A percentile compares a stretch with the other conserved stretches of the same genome.
Evolutionary conservation across 768 basidiomycete genomes (phyloP).

Genomic region (Cystofilobasidium capitatum): DNA sequence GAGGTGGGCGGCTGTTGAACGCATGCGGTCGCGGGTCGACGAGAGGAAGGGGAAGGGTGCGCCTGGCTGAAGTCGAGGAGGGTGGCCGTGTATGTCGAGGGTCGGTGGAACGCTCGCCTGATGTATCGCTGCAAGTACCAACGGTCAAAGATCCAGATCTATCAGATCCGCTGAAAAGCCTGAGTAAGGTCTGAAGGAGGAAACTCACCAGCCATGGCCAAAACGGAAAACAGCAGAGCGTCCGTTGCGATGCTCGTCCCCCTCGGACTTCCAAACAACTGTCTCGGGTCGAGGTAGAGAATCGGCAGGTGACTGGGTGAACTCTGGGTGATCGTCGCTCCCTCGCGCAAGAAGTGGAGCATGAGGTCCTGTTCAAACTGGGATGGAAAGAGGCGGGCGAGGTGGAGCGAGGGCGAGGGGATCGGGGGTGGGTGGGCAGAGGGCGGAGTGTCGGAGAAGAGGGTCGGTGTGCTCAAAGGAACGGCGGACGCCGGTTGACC

Average conservation of each 20-base stretch:
- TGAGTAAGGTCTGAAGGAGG: background rate
- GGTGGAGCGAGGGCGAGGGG: no score
- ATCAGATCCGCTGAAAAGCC: background rate
- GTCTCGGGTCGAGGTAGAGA: constrained; percentile 1
- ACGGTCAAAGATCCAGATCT: no score
- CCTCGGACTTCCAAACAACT: background rate
- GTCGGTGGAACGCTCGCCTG: no score
- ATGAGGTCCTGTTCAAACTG: background rate
- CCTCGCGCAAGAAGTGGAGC: background rate
- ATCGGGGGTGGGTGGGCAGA: no score
- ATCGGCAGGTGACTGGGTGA: constrained; percentile 1
- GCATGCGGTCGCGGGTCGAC: background rate
- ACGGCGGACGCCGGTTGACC: background rate
- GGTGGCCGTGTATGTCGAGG: no score
- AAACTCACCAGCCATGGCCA: constrained; percentile 2
- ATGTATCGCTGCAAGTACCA: no score
- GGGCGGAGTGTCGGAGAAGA: no score
- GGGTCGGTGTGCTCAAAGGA: no score
- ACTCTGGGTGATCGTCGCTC: background rate
- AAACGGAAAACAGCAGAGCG: constrained; percentile 7
- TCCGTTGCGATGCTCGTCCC: background rate
- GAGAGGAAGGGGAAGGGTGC: background rate
- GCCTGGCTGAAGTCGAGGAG: background rate
- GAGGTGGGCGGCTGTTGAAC: background rate
- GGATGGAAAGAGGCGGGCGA: background rate